Evolutionary conservation across 2,329 filamentous ascomycete genomes (phyloP).

Genomic region (Leptographium wingfieldii): DNA sequence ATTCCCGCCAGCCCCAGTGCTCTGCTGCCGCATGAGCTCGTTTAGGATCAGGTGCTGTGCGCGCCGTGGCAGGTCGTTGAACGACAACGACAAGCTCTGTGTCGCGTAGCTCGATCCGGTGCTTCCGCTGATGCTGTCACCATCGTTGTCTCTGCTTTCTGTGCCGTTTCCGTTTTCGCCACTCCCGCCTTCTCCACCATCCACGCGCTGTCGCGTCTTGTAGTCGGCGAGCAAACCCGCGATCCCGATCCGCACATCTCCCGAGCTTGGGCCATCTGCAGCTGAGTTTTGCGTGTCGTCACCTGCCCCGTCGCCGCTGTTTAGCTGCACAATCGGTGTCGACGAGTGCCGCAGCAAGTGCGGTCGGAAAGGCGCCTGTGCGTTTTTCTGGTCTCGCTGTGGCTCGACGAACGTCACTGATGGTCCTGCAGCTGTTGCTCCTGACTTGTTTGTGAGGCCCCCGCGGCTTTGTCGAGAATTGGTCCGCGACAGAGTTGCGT

Average conservation of each 20-base stretch:
- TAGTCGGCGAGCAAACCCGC: slow-evolving; percentile 31
- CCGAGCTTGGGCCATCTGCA: neutral
- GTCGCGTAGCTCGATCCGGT: slow-evolving; percentile 10
- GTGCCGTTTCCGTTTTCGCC: too few species aligned
- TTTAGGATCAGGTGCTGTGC: slow-evolving; percentile 82
- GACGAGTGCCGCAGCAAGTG: slow-evolving; percentile 5
- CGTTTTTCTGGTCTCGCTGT: slow-evolving; percentile 28
- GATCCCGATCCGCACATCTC: slow-evolving; percentile 29
- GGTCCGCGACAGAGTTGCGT: slow-evolving; percentile 28
- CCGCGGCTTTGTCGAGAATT: slow-evolving; percentile 29
- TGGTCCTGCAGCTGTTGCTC: neutral
- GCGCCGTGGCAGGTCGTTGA: slow-evolving; percentile 75
- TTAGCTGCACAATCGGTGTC: slow-evolving; percentile 2
- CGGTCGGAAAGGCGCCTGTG: slow-evolving; percentile 2
- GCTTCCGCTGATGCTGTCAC: neutral
- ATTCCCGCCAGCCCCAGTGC: slow-evolving; percentile 17
- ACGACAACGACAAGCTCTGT: slow-evolving; percentile 50
- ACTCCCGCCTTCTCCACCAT: neutral
- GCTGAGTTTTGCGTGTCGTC: neutral
- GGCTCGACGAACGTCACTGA: slow-evolving; percentile 48
- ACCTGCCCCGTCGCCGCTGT: neutral
- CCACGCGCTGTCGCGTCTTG: slow-evolving; percentile 8
- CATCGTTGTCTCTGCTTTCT: neutral
- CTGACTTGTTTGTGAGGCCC: slow-evolving; percentile 18
- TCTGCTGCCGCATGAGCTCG: slow-evolving; percentile 62